These are phyloP conservation scores for Leccinum pachyderme DNA, from an alignment of 1,284 basidiomycete genomes.

Conservation along the genomic window DNA sequence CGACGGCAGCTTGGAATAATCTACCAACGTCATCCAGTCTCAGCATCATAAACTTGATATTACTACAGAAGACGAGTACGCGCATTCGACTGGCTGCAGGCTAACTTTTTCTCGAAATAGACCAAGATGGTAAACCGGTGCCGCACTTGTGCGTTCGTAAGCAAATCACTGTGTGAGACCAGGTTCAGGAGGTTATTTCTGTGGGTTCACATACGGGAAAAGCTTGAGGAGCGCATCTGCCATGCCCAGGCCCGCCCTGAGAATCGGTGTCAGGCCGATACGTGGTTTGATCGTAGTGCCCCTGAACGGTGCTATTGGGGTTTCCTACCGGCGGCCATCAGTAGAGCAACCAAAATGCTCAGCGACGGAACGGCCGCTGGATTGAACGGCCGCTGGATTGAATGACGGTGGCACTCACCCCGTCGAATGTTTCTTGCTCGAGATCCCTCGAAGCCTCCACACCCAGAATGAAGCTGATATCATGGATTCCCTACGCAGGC, in stretches of 20 bases:
- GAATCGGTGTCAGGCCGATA: conserved; percentile 86
- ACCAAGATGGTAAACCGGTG: conserved; percentile 89
- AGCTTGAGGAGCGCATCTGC: conserved; percentile 79
- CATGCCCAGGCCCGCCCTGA: conserved; percentile 95
- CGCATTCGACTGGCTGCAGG: conserved; percentile 91
- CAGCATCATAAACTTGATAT: not conserved
- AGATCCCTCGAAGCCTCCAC: conserved; percentile 72
- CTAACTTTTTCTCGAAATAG: conserved; percentile 88
- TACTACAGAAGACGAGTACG: conserved; percentile 23
- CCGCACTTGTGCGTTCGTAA: conserved; percentile 48
- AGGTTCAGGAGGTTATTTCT: not conserved
- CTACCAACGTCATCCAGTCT: conserved; percentile 38
- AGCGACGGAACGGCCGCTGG: not conserved
- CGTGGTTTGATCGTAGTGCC: conserved; percentile 67
- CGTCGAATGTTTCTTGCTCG: conserved; percentile 57
- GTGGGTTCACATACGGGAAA: conserved; percentile 61
- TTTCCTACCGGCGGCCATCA: conserved; percentile 42
- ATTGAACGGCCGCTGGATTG: not conserved
- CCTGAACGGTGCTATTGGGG: conserved; percentile 66
- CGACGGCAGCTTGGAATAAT: conserved; percentile 90
- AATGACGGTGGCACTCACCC: conserved; percentile 42
- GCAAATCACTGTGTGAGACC: conserved; percentile 4
- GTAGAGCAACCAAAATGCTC: not conserved
- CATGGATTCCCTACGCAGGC: conserved; percentile 54
- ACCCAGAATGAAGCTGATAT: conserved; percentile 70